phyloP scores from a whole-genome alignment of 345 rosid species.

The Populus simonii region DNA sequence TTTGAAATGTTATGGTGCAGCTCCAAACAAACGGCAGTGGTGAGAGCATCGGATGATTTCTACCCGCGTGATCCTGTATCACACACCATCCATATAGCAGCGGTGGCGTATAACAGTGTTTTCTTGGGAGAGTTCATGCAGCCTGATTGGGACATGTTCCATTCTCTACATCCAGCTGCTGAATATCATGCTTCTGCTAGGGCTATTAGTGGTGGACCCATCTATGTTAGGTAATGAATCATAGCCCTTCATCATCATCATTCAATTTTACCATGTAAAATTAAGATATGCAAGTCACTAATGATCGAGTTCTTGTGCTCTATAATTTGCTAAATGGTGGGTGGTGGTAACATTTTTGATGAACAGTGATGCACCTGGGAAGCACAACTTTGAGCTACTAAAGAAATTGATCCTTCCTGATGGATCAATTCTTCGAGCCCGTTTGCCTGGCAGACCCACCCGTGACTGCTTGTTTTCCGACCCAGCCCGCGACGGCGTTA shows the following conservation, averaged over 20 bases:
- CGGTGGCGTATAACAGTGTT: conserved; percentile 82
- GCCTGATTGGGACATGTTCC: conserved; percentile 99
- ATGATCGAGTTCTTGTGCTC: background rate
- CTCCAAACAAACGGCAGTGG: conserved; percentile 90
- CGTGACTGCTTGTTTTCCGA: conserved; percentile 77
- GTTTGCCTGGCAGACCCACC: conserved; percentile 90
- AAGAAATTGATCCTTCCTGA: conserved; percentile 84
- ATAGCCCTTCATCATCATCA: background rate
- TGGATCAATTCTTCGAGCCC: conserved; percentile 80
- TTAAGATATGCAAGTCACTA: background rate
- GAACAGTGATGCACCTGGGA: conserved; percentile 88
- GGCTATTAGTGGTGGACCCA: conserved; percentile 88
- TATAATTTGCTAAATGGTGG: background rate
- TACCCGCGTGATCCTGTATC: conserved; percentile 87
- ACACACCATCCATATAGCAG: conserved; percentile 86
- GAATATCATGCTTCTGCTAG: conserved; percentile 95
- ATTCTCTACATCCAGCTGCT: conserved; percentile 83
- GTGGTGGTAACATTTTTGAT: background rate
- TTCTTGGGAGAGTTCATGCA: conserved; percentile 87
- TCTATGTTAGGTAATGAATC: conserved; percentile 68
- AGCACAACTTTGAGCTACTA: conserved; percentile 74
- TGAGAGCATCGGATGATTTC: conserved; percentile 94
- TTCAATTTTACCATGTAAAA: background rate
- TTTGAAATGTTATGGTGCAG: conserved; percentile 33
- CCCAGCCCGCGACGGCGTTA: conserved; percentile 80